Conservation (phyloP, 176 grass and related monocot species). For the Poa pratensis region DNA sequence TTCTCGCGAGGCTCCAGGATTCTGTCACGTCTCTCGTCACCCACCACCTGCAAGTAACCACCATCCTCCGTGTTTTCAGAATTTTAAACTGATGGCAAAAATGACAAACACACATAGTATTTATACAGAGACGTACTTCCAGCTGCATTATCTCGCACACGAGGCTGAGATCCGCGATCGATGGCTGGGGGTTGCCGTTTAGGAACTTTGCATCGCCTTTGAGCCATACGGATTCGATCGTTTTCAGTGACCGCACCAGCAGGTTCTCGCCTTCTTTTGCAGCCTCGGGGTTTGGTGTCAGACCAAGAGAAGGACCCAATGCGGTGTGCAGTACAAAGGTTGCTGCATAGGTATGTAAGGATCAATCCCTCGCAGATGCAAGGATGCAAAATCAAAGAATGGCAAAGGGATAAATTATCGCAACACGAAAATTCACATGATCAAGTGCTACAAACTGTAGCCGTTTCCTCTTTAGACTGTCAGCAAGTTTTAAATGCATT, state of each 20-base stretch:
- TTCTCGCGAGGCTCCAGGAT: slow-evolving; percentile 60
- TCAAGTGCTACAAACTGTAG: neutral
- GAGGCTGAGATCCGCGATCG: slow-evolving; percentile 88
- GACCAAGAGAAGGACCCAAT: slow-evolving; percentile 66
- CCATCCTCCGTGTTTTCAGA: neutral
- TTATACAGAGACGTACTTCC: slow-evolving; percentile 53
- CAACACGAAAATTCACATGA: neutral
- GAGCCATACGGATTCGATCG: slow-evolving; percentile 66
- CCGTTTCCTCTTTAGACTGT: neutral
- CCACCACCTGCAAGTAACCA: slow-evolving; percentile 47
- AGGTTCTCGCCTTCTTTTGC: slow-evolving; percentile 70
- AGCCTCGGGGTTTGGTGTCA: slow-evolving; percentile 54
- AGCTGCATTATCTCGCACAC: slow-evolving; percentile 93
- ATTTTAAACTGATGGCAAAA: neutral
- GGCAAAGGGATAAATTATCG: neutral
- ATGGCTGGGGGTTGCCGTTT: slow-evolving; percentile 65
- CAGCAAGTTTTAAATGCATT: neutral
- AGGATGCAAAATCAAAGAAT: slow-evolving; percentile 17
- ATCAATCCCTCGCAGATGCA: slow-evolving; percentile 1
- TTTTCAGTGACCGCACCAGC: slow-evolving; percentile 53
- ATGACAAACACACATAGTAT: neutral
- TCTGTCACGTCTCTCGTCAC: slow-evolving; percentile 57
- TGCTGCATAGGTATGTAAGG: slow-evolving; percentile 45
- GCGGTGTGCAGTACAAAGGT: slow-evolving; percentile 52
- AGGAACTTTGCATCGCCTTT: slow-evolving; percentile 61